Evolutionary conservation across 2,329 filamentous ascomycete species (phyloP).

Genomic region (Pyrenochaeta sp.): DNA sequence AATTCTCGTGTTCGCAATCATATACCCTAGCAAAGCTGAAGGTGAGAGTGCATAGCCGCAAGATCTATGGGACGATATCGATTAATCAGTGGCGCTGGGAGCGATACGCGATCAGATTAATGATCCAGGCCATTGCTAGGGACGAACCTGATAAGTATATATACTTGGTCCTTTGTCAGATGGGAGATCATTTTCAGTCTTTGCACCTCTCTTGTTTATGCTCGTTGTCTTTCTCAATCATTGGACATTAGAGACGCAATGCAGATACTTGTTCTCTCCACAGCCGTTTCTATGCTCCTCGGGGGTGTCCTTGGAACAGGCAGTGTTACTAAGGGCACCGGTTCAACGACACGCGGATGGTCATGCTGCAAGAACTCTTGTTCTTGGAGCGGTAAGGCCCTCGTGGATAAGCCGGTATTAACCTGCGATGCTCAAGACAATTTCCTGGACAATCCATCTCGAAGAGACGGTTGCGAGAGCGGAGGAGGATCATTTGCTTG

Average conservation of each 20-base stretch:
- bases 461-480: constrained; percentile 61
- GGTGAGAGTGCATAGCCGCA: not conserved
- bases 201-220: not conserved
- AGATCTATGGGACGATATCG: not conserved
- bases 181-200: not conserved
- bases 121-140: not conserved
- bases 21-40: not conserved
- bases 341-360: constrained; percentile 30
- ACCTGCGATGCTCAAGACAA: constrained; percentile 64
- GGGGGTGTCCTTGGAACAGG: not conserved
- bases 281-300: not conserved
- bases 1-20: constrained; percentile 1
- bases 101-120: not conserved
- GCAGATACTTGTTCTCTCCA: not conserved
- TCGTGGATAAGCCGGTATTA: constrained; percentile 58
- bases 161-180: not conserved
- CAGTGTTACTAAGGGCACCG: constrained; percentile 25
- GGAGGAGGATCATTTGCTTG: constrained; percentile 63
- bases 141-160: not conserved
- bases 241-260: not conserved
- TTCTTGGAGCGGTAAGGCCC: constrained; percentile 63
- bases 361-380: constrained; percentile 57
- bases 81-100: not conserved
- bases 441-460: constrained; percentile 58
- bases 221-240: not conserved